Base-by-base conservation (phyloP, 768 basidiomycete species). In the Collybia mongolica region DNA sequence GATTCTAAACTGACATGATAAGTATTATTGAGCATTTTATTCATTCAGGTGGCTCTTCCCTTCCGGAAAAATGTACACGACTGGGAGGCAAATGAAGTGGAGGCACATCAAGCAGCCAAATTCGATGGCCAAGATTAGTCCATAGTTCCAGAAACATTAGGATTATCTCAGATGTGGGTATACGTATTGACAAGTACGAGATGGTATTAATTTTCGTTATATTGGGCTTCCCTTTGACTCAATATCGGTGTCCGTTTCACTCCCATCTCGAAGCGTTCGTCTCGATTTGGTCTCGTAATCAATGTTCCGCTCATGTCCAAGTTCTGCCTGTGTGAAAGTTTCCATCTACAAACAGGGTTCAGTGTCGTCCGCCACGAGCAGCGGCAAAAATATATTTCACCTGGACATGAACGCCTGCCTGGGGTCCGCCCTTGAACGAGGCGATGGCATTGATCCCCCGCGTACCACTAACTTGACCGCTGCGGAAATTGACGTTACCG, bases 351-450 rank as follows among this genome's bases (percentile, higher is more conserved):
- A 29, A 19, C 26, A 40, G n/a, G n/a, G 18, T 32, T 18, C 2
- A 32, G n/a, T 7, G 6, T 14, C 37, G 2, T 17, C 24, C 9
- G 11, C 7, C 11, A 8, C 40, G 8, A 29, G 23, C 12, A 19
- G 7, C 41, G 37, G 17, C 19, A 48, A 44, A 39, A 23, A 44
- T 65, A 7, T 32, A 28, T 32, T 32, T 26, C 26, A 73, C 76
- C 68, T 76, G 76, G 12, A 78, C 75, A 56, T 78, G 76, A 3
- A 78, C 76, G 18, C 75, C 75, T 19, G 62, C 43, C 26, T 44
- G 51, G 18, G 49, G 54, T 26, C 39, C 37, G 36, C 58, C 50
- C 44, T 54, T 64, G 41, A 57, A 53, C 22, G 60, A 20, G 29
- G 54, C 55, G 46, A 65, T 38, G 14, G 65, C 60, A 1, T 61